Percentiles rank a stretch among this genome's conserved stretches.
These are phyloP conservation scores for Hypoxylon rickii DNA, from an alignment of 495 filamentous ascomycete species.

Conservation along the genomic window DNA sequence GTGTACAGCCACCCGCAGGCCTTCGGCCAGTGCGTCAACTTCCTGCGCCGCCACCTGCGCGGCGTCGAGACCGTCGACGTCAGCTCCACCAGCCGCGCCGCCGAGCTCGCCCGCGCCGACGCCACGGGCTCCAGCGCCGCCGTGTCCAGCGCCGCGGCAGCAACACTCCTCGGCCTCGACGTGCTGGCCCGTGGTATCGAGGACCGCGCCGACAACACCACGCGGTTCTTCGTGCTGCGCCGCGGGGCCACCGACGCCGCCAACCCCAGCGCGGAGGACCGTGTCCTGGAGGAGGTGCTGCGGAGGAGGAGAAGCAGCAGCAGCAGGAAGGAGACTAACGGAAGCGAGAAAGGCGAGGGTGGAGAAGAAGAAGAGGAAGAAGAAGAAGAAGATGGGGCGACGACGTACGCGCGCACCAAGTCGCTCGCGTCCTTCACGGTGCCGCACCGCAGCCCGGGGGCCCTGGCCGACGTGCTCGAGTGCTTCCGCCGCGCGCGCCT, in stretches of 20 bases:
- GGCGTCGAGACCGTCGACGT: slow-evolving; percentile 80
- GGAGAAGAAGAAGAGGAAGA: neutral
- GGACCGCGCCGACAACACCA: slow-evolving; percentile 82
- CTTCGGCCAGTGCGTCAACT: slow-evolving; percentile 87
- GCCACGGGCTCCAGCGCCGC: slow-evolving; percentile 66
- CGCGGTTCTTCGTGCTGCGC: slow-evolving; percentile 80
- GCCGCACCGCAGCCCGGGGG: slow-evolving; percentile 74
- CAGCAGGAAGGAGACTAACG: too few relatives aligned
- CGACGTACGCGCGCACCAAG: slow-evolving; percentile 56
- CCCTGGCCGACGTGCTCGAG: slow-evolving; percentile 76
- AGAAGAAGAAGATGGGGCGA: slow-evolving; percentile 7
- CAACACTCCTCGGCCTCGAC: slow-evolving; percentile 65
- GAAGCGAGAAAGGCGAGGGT: too few relatives aligned
- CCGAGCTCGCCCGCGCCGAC: slow-evolving; percentile 71
- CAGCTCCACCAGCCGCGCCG: slow-evolving; percentile 82
- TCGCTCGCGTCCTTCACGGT: slow-evolving; percentile 81
- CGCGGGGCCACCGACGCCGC: slow-evolving; percentile 37
- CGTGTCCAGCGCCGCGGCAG: slow-evolving; percentile 75
- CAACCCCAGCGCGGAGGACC: neutral
- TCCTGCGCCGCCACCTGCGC: slow-evolving; percentile 67
- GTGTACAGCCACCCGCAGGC: slow-evolving; percentile 94
- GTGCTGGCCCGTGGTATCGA: slow-evolving; percentile 77
- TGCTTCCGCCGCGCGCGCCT: slow-evolving; percentile 73
- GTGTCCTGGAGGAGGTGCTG: neutral
- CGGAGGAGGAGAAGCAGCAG: neutral